Evolutionary conservation across 345 rosid genomes (phyloP), one percentile per base, ranked within the genome.

Genomic region (Angophora floribunda): DNA sequence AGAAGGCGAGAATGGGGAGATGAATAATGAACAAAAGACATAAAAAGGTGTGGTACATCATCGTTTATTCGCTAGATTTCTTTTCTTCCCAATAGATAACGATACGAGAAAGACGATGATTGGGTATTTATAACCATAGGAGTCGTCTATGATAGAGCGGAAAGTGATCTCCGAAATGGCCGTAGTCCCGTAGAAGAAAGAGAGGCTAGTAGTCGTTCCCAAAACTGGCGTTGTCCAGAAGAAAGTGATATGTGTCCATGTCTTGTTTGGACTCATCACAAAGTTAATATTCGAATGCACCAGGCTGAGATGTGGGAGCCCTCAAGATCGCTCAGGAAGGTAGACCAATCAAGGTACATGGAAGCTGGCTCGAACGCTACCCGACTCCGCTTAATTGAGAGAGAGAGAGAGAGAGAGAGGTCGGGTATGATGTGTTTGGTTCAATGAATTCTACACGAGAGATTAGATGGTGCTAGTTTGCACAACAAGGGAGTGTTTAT

Each of bases 1-100:
- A 79, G 86, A 49, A 87, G 22, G 89, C 15, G 44, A 87, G 75
- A 47, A 87, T 30, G 49, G 86, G 89, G 22, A 80, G 55, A 41
- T 52, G 32, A 22, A 80, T 17, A 79, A 53, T 47, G 51, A 52
- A 44, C 30, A 80, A 32, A 47, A 55, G n/a, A 51, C 49, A 28
- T 1, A 19, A 19, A 41, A 10, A 10, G 3, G 41, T 9, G 82
- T 36, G 49, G 82, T 5, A 44, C 82, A 17, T 75, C 82, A 36
- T 75, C 41, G 26, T 75, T 19, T 10, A 5, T 75, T 5, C 82
- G 10, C 49, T 41, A 9, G 36, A 75, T 75, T 19, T 11, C 80
- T 36, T 12, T 75, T 41, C 47, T 11, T 75, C 24, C 80, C 82
- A 41, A 5, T 17, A 3, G 47, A 9, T 36, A 26, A 19, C 47